phyloP scores from a whole-genome alignment of 768 basidiomycete genomes.

The Macrolepiota fuliginosa region DNA sequence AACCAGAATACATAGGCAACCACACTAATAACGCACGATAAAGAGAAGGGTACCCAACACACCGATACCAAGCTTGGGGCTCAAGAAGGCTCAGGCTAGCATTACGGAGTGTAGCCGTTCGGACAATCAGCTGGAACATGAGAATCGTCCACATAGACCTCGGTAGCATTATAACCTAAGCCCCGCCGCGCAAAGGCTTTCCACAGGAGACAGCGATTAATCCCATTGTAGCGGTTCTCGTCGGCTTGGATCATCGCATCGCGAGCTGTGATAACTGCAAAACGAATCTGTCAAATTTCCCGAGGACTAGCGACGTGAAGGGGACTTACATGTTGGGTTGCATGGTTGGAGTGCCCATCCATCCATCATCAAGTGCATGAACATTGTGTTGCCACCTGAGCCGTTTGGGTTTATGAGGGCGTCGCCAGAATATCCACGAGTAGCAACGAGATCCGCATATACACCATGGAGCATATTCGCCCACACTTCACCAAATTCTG shows the following conservation, averaged over 20 bases:
- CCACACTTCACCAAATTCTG: conserved; percentile 4
- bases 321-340: conserved; percentile 7
- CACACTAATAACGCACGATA: too few relatives aligned
- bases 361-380: conserved; percentile 4
- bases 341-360: conserved; percentile 1
- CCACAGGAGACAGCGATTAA: conserved; percentile 44
- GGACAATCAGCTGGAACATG: conserved; percentile 28
- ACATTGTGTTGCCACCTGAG: conserved; percentile 3
- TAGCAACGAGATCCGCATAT: background rate
- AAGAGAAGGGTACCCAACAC: too few relatives aligned
- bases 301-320: too few relatives aligned
- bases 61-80: too few relatives aligned
- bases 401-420: background rate
- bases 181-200: conserved; percentile 45
- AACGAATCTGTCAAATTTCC: background rate
- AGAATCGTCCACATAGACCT: conserved; percentile 20
- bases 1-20: too few relatives aligned
- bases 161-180: conserved; percentile 34
- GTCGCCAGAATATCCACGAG: background rate
- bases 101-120: background rate
- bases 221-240: conserved; percentile 40
- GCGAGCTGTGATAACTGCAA: conserved; percentile 37
- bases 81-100: too few relatives aligned
- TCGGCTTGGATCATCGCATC: conserved; percentile 52
- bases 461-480: background rate